Conservation (phyloP, 2,329 filamentous ascomycete genomes). For the Diaporthe citrichinensis region DNA sequence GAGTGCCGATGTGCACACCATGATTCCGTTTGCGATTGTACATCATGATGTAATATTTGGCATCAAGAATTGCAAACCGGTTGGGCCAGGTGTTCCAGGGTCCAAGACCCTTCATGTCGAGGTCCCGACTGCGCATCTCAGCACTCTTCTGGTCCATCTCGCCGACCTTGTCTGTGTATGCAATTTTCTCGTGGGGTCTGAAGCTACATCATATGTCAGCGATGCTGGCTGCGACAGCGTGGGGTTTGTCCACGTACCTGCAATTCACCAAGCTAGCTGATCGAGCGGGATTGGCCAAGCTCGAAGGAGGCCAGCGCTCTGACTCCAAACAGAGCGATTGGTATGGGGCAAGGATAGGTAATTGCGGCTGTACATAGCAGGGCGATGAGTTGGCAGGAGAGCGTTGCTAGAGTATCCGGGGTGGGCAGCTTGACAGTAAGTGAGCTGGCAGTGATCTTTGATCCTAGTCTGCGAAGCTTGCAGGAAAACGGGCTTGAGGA, state of each 20-base stretch:
- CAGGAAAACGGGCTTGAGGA: background rate
- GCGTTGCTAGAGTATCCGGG: too few relatives aligned
- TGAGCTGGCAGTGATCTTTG: background rate
- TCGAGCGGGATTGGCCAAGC: background rate
- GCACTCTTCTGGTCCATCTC: background rate
- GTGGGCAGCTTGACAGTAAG: background rate
- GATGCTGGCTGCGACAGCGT: background rate
- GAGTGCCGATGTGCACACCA: background rate
- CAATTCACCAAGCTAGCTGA: too few relatives aligned
- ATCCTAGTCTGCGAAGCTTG: background rate
- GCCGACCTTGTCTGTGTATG: background rate
- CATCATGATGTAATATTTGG: background rate
- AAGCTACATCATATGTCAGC: background rate
- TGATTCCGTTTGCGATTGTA: background rate
- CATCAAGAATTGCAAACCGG: background rate
- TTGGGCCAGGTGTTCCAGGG: background rate
- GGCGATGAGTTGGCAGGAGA: background rate
- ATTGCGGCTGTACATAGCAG: background rate
- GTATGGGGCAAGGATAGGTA: background rate
- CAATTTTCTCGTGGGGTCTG: background rate
- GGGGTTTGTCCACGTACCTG: background rate
- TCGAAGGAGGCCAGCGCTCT: background rate
- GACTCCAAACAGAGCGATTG: background rate
- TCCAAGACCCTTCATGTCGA: background rate
- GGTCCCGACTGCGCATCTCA: background rate